Conservation (phyloP, 192 early-diverging fungal species). For the Backusella circina region DNA sequence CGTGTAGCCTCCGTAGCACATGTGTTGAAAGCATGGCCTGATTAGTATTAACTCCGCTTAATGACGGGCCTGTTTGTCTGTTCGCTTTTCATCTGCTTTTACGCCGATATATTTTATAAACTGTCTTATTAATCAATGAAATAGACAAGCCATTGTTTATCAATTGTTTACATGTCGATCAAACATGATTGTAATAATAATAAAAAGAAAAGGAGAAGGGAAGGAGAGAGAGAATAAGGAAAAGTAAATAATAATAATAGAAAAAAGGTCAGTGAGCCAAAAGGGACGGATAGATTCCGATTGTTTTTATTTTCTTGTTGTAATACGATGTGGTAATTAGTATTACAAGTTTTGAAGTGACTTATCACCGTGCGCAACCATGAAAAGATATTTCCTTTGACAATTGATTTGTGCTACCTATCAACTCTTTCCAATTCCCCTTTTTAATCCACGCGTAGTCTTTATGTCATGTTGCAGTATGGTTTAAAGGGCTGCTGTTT, state of each 20-base stretch:
- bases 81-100: neutral
- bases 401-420: neutral
- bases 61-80: neutral
- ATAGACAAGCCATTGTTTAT: neutral
- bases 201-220: neutral
- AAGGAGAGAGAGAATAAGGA: neutral
- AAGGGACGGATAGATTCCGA: neutral
- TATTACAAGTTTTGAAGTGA: constrained; percentile 6
- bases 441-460: neutral
- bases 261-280: neutral
- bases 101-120: neutral
- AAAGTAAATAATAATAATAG: neutral
- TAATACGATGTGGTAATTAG: neutral
- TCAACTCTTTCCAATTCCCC: neutral
- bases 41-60: neutral
- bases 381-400: neutral
- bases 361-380: neutral
- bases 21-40: neutral
- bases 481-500: neutral
- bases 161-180: neutral
- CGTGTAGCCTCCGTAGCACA: constrained; percentile 5
- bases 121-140: neutral
- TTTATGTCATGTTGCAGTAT: neutral
- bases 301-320: neutral
- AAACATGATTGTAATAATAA: neutral